Evolutionary conservation across 768 basidiomycete species (phyloP), one percentile per base, ranked within the genome.

Genomic region (Dacryopinax spathularia): DNA sequence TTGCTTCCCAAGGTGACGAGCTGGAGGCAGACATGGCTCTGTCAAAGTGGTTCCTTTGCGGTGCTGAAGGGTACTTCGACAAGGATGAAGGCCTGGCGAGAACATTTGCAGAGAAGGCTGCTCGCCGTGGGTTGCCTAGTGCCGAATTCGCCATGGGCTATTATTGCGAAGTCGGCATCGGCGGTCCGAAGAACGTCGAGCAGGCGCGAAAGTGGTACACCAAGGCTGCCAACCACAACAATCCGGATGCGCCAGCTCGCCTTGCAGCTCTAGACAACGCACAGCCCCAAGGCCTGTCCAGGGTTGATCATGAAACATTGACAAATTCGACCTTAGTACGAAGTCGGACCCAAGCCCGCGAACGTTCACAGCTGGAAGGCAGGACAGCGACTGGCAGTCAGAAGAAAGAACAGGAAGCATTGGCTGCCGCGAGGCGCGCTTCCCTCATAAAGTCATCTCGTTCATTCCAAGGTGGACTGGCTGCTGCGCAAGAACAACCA

Each of bases 111-210:
- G 86, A 90, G 66, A 94, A 95, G 74, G 76, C 76, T 1, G 77
- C 76, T 1, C 72, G 72, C 56, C 88, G 85, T 68, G 87, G 85
- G 0, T 75, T 95, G 43, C 79, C 89, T 0, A 85, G 81, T 63
- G 95, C 91, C 0, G 89, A 93, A 72, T 97, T 97, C 72, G 95
- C 93, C 0, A 86, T 97, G 83, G 95, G 94, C 1, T 97, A 97
- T 72, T 98, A 95, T 71, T 80, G 80, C 35, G 94, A 97, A 73
- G 88, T 97, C 1, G 95, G 95, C 1, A 87, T 98, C 5, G 93
- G 91, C 0, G 84, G 86, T 0, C 63, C 70, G 12, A 73, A 69
- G 41, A 77, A 79, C 64, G 48, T 74, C 35, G 80, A 79, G 0
- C 77, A 77, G 6, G 89, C 93, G 1, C 76, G 78, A 64, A 81